Conservation (phyloP, 495 filamentous ascomycete genomes). For the Pyrenula aspistea region DNA sequence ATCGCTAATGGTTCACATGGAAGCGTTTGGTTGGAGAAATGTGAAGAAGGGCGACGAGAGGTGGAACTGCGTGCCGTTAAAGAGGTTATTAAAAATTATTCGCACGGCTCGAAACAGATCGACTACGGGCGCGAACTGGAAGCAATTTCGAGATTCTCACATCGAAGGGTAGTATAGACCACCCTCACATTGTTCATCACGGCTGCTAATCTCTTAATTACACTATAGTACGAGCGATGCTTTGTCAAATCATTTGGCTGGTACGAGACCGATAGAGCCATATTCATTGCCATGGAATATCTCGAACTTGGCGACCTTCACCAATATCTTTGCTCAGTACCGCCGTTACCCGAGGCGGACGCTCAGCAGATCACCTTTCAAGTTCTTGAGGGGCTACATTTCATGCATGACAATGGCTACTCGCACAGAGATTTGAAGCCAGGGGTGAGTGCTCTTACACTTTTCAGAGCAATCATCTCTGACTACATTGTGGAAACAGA, state of each 20-base stretch:
- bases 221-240: slow-evolving; percentile 5
- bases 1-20: slow-evolving; percentile 20
- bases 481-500: slow-evolving; percentile 3
- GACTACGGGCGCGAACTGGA: slow-evolving; percentile 25
- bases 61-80: slow-evolving; percentile 17
- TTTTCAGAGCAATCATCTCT: slow-evolving; percentile 3
- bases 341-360: slow-evolving; percentile 22
- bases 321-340: slow-evolving; percentile 5
- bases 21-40: slow-evolving; percentile 22
- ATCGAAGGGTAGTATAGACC: slow-evolving; percentile 7
- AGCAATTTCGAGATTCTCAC: slow-evolving; percentile 30
- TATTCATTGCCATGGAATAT: slow-evolving; percentile 30
- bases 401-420: slow-evolving; percentile 36
- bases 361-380: slow-evolving; percentile 24
- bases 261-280: slow-evolving; percentile 14
- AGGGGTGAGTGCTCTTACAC: slow-evolving; percentile 19
- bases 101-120: slow-evolving; percentile 1
- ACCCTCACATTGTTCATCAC: background rate
- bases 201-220: background rate
- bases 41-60: slow-evolving; percentile 8
- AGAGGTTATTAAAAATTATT: slow-evolving; percentile 7
- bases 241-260: slow-evolving; percentile 23
- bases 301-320: slow-evolving; percentile 13
- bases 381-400: slow-evolving; percentile 27
- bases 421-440: slow-evolving; percentile 41